Evolutionary conservation across 2,329 filamentous ascomycete species (phyloP), one percentile per base, ranked within the genome.

Genomic region (Apiospora koreana): DNA sequence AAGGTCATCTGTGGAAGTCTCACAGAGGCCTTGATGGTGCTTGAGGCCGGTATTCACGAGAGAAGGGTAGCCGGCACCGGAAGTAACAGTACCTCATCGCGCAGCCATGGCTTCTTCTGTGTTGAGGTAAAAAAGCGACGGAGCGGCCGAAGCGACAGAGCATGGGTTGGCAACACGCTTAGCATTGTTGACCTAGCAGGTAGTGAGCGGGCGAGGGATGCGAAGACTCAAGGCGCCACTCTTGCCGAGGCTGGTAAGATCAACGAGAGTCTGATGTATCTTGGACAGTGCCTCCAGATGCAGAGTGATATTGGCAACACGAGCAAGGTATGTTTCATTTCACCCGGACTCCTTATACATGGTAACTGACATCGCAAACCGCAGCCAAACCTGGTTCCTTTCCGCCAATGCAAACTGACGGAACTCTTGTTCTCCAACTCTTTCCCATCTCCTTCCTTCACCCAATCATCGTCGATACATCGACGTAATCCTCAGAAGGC

Each of bases 221-320:
- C 96, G 35, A 98, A 98, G 85, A 98, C 96, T 0, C 93, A 94
- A 0, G 96, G 96, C 16, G 91, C 94, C 4, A 98, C 95, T 0
- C 87, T 99, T 18, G 95, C 93, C 0, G 96, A 99, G 83, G 96
- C 95, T 45, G 96, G 96, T 68, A 98, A 98, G 83, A 99, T 99
- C 80, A 99, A 99, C 78, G 95, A 98, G 81, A 97, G 94, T 78
- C 84, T 99, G 78, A 99, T 99, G 96, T 98, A 98, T 79, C 87
- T 99, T 1, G 96, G 96, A 0, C 96, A 98, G 78, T 99, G 96
- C 79, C 87, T 99, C 76, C 95, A 98, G 79, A 95, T 97, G 87
- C 95, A 98, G 80, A 95, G 92, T 71, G 94, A 95, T 75, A 87
- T 91, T 42, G 91, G 91, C 58, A 91, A 86, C 73, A 91, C 90